These are phyloP conservation scores for Fraxinus albicans DNA, from an alignment of 305 asterid genomes.

Conservation along the genomic window DNA sequence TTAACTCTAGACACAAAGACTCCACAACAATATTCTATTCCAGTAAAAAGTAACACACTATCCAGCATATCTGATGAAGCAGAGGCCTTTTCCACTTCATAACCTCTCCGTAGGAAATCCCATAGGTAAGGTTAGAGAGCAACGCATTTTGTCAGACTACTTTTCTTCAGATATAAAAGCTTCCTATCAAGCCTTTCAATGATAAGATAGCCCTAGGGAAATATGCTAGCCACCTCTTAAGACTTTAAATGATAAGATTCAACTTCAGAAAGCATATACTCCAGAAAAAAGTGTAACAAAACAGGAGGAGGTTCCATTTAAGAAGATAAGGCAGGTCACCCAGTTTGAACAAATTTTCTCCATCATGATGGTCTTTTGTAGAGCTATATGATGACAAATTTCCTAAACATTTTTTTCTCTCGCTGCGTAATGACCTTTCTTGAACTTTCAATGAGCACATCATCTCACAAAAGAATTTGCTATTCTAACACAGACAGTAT, in stretches of 20 bases:
- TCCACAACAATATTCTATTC: neutral
- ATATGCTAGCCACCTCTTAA: neutral
- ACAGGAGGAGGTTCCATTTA: neutral
- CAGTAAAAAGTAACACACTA: neutral
- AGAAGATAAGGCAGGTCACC: neutral
- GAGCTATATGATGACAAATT: neutral
- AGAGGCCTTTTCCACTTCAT: neutral
- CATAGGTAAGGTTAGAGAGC: neutral
- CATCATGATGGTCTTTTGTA: neutral
- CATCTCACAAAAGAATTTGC: neutral
- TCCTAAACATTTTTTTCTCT: neutral
- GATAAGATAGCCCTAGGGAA: neutral
- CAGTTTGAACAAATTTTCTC: neutral
- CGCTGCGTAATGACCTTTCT: neutral
- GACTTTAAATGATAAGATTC: neutral
- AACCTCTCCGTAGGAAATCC: neutral
- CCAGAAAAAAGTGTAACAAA: neutral
- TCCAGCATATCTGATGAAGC: neutral
- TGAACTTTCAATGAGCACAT: neutral
- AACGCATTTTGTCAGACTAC: neutral
- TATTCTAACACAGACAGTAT: neutral
- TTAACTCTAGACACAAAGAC: neutral
- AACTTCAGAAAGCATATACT: neutral
- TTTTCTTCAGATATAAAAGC: neutral
- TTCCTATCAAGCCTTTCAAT: neutral